Evolutionary conservation across 1,139 yeast genomes (phyloP).

Genomic region (Nakaseomyces glabratus): DNA sequence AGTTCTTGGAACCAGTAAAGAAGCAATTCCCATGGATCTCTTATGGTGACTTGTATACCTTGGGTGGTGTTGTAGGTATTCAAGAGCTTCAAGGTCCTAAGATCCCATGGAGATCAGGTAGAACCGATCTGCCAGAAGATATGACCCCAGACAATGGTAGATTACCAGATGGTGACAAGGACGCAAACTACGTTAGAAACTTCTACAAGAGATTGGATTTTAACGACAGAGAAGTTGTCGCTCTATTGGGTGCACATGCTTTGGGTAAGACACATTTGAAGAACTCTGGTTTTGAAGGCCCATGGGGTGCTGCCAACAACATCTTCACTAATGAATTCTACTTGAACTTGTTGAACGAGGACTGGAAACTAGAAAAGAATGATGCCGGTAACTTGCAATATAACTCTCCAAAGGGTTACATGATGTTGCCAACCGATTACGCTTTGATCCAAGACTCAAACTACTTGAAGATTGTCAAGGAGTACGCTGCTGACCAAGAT

Average conservation of each 20-base stretch:
- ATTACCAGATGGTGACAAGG: constrained; percentile 73
- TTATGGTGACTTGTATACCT: constrained; percentile 81
- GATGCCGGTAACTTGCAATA: constrained; percentile 62
- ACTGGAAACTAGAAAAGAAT: constrained; percentile 74
- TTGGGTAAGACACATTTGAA: constrained; percentile 66
- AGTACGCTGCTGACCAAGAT: constrained; percentile 64
- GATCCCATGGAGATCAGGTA: constrained; percentile 80
- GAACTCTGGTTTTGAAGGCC: constrained; percentile 77
- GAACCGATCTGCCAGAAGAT: constrained; percentile 44
- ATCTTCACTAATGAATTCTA: constrained; percentile 76
- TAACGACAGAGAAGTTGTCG: constrained; percentile 75
- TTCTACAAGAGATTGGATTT: constrained; percentile 69
- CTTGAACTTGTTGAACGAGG: constrained; percentile 53
- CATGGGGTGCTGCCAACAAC: constrained; percentile 90
- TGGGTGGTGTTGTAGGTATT: constrained; percentile 77
- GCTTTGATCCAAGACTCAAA: constrained; percentile 59
- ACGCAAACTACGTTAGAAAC: constrained; percentile 57
- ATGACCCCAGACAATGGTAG: constrained; percentile 59
- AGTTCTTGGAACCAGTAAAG: constrained; percentile 52
- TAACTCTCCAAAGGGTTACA: constrained; percentile 64
- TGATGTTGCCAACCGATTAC: constrained; percentile 88
- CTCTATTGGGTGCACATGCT: constrained; percentile 81
- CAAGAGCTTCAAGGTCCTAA: constrained; percentile 87
- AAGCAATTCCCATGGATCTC: constrained; percentile 64
- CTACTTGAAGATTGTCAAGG: constrained; percentile 57